phyloP scores from a whole-genome alignment of 1,284 basidiomycete species.

The Naganishia albida region DNA sequence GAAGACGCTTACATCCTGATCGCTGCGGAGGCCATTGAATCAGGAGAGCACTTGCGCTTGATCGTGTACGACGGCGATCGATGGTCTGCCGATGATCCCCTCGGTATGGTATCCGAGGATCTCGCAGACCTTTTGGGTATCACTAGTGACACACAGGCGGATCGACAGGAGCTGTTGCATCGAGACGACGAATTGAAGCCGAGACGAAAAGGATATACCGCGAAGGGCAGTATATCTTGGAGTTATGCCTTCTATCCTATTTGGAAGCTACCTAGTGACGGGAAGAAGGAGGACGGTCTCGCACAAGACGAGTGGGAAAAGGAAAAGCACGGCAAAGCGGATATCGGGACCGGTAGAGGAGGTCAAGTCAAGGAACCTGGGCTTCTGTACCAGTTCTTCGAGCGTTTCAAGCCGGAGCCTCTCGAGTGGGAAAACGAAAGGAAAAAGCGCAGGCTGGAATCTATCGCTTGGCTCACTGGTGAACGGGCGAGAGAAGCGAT shows the following conservation, averaged over 20 bases:
- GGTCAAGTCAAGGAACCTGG: slow-evolving; percentile 23
- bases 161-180: slow-evolving; percentile 38
- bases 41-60: slow-evolving; percentile 49
- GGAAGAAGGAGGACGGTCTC: slow-evolving; percentile 36
- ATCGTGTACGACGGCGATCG: slow-evolving; percentile 53
- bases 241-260: slow-evolving; percentile 49
- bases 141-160: slow-evolving; percentile 34
- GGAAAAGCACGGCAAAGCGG: slow-evolving; percentile 7
- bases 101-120: slow-evolving; percentile 54
- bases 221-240: slow-evolving; percentile 47
- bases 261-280: slow-evolving; percentile 46
- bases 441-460: slow-evolving; percentile 45
- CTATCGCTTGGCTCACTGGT: slow-evolving; percentile 49
- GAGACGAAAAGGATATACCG: slow-evolving; percentile 44
- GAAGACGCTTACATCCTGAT: slow-evolving; percentile 52
- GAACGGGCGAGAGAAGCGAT: slow-evolving; percentile 50
- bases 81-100: slow-evolving; percentile 55
- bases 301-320: slow-evolving; percentile 27
- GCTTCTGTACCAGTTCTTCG: slow-evolving; percentile 31
- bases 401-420: slow-evolving; percentile 31
- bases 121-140: slow-evolving; percentile 50
- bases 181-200: slow-evolving; percentile 42
- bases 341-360: slow-evolving; percentile 24
- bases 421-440: slow-evolving; percentile 49
- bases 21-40: slow-evolving; percentile 46